Percentiles rank a stretch among this genome's conserved stretches.
Evolutionary conservation across 1,139 yeast species (phyloP).

Genomic region (Hansenula lynferdii): DNA sequence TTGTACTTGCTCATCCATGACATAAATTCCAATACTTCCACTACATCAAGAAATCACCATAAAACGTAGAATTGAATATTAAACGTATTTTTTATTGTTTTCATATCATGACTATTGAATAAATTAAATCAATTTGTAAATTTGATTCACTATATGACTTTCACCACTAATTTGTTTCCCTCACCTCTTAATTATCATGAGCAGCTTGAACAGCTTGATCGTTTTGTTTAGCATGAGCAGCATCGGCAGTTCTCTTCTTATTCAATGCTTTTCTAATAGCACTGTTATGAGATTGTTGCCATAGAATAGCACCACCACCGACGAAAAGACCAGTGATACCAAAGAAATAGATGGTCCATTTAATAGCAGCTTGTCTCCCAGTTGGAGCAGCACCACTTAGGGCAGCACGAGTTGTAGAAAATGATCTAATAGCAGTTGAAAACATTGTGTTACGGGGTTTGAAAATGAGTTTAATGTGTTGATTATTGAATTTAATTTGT

Average conservation of each 20-base stretch:
- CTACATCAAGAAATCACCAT: too few species aligned
- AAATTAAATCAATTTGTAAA: too few species aligned
- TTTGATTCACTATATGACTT: too few species aligned
- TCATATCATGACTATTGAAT: too few species aligned
- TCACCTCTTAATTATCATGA: neutral
- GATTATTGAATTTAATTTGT: neutral
- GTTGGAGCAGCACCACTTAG: conserved; percentile 15
- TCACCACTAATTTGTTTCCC: too few species aligned
- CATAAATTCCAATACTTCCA: too few species aligned
- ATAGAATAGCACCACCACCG: conserved; percentile 20
- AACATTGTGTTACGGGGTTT: conserved; percentile 12
- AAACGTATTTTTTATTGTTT: too few species aligned
- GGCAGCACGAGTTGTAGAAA: conserved; percentile 20
- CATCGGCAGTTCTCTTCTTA: conserved; percentile 1
- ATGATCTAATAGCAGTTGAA: conserved; percentile 22
- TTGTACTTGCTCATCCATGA: too few species aligned
- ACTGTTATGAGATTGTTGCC: conserved; percentile 18
- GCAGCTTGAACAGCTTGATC: conserved; percentile 1
- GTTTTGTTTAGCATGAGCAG: neutral
- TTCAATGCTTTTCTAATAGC: conserved; percentile 14
- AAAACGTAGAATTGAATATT: too few species aligned
- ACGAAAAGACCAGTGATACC: conserved; percentile 18
- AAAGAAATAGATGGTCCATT: conserved; percentile 20
- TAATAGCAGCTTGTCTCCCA: conserved; percentile 13
- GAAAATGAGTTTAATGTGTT: too few species aligned